A percentile compares a stretch with the other conserved stretches of the same genome.
These are phyloP conservation scores for Maudiozyma serrabonitensis DNA, from an alignment of 805 yeast species.

Conservation along the genomic window DNA sequence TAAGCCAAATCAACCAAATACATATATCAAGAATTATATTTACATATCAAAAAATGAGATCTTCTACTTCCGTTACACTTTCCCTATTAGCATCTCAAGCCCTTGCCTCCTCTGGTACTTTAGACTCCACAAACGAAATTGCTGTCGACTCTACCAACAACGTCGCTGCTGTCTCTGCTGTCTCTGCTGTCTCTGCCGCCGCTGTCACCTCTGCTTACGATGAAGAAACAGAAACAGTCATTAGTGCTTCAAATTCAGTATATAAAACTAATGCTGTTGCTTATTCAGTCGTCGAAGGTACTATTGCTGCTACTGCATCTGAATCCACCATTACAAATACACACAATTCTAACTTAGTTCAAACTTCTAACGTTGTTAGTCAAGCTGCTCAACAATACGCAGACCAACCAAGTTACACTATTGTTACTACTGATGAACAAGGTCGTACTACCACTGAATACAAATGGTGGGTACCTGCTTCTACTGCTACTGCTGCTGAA, in stretches of 20 bases:
- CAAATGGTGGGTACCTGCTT: constrained; percentile 12
- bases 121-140: background rate
- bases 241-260: background rate
- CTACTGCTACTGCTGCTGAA: background rate
- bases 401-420: constrained; percentile 9
- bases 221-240: background rate
- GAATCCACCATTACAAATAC: background rate
- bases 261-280: background rate
- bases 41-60: background rate
- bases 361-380: constrained; percentile 1
- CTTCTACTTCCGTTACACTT: background rate
- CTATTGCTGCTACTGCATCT: constrained; percentile 1
- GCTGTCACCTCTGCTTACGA: background rate
- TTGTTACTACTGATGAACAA: constrained; percentile 12
- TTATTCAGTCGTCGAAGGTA: background rate
- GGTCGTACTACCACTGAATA: constrained; percentile 14
- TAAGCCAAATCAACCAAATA: background rate
- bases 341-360: background rate
- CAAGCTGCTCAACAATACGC: constrained; percentile 5
- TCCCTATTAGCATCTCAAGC: background rate
- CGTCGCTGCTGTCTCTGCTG: background rate
- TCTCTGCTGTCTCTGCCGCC: background rate
- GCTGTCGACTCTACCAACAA: background rate
- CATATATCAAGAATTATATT: background rate
- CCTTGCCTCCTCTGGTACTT: background rate